Evolutionary conservation across 2,329 filamentous ascomycete species (phyloP), one percentile per base, ranked within the genome.

Genomic region (Celoporthe dispersa): DNA sequence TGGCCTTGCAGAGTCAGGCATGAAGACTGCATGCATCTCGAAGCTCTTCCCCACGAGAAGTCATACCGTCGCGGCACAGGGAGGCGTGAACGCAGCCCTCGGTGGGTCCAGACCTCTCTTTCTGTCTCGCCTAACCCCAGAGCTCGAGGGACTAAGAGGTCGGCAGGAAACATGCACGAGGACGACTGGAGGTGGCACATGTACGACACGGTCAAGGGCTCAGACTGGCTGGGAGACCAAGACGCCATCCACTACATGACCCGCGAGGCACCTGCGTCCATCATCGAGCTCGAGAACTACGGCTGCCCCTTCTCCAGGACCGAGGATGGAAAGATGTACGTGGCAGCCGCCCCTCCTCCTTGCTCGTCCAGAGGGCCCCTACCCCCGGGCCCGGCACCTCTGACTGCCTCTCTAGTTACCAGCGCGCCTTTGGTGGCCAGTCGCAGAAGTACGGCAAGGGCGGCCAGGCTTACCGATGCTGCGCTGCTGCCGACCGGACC

Each of bases 111-210:
- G n/a, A n/a, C n/a, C n/a, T n/a, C n/a, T n/a, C n/a, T n/a, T n/a
- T n/a, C n/a, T n/a, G n/a, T n/a, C n/a, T n/a, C n/a, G n/a, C n/a
- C n/a, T n/a, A n/a, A n/a, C 39, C 14, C 8, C 39, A 41, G 35
- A 41, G 39, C 12, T 41, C 39, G 39, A 41, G 39, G 39, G 39
- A 12, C 39, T 41, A 41, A 41, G 1, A 4, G 11, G 39, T 41
- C 1, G 1, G 12, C 12, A 41, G 93, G 93, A 79, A 97, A 97
- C 85, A 98, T 98, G 94, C 94, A 97, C 87, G 90, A 95, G 86
- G 94, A 98, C 79, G 94, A 98, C 85, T 98, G 94, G 94, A 91
- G 94, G 86, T 98, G 94, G 94, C 94, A 98, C 85, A 98, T 98
- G 94, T 98, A 98, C 86, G 94, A 98, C 82, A 98, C 94, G 59